Evolutionary conservation across 2,329 filamentous ascomycete genomes (phyloP).

Genomic region (Ceratocystis colombiana): DNA sequence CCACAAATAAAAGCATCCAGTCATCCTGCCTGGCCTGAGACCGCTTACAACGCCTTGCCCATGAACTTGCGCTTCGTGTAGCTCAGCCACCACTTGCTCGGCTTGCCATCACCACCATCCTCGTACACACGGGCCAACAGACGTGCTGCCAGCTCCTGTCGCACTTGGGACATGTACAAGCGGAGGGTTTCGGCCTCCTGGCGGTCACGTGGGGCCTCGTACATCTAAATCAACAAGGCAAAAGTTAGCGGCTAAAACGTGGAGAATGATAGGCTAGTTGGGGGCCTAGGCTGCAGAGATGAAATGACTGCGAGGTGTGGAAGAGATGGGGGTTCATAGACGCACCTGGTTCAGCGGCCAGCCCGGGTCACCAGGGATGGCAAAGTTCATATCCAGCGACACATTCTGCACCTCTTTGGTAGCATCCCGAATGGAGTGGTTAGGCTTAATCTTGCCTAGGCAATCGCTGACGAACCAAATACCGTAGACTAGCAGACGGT

Average conservation of each 20-base stretch:
- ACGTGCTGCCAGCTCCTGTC: conserved; percentile 78
- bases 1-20: conserved; percentile 3
- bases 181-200: conserved; percentile 82
- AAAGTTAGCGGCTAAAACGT: too few species aligned
- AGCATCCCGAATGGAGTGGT: conserved; percentile 49
- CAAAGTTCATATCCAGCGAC: conserved; percentile 86
- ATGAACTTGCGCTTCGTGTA: conserved; percentile 99
- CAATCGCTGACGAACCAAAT: conserved; percentile 92
- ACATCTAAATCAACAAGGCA: conserved; percentile 47
- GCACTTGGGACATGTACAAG: conserved; percentile 83
- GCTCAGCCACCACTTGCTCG: conserved; percentile 91
- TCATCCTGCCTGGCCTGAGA: neutral
- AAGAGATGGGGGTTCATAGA: conserved; percentile 19
- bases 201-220: conserved; percentile 75
- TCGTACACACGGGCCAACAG: conserved; percentile 80
- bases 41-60: conserved; percentile 69
- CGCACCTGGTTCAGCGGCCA: conserved; percentile 83
- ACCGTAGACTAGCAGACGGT: conserved; percentile 89
- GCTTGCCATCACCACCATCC: conserved; percentile 59
- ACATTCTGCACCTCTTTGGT: conserved; percentile 75
- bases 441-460: conserved; percentile 73
- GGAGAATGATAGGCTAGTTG: too few species aligned
- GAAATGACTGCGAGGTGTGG: neutral
- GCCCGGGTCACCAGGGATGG: conserved; percentile 82
- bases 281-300: neutral